Conservation (phyloP, 257 asterid species). For the Ehretia macrophylla region DNA sequence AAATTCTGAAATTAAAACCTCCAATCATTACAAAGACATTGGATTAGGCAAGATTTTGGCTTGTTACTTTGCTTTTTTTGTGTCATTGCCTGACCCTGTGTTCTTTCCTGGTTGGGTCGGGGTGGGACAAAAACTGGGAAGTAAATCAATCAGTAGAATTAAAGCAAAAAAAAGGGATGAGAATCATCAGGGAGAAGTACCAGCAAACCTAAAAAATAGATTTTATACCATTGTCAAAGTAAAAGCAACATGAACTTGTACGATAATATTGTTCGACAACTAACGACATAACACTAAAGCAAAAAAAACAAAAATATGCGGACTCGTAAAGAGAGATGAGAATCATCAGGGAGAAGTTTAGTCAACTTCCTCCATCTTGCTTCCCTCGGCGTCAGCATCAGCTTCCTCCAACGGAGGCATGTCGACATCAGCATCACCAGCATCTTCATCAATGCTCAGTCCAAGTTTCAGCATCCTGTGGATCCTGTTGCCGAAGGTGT, state of each 20-base stretch:
- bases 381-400: slow-evolving; percentile 56
- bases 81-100: too few species aligned
- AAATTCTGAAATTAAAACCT: too few species aligned
- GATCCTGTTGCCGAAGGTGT: slow-evolving; percentile 67
- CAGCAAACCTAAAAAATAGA: too few species aligned
- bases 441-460: slow-evolving; percentile 59
- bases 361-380: slow-evolving; percentile 73
- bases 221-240: not conserved
- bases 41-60: too few species aligned
- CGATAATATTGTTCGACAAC: not conserved
- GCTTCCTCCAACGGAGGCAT: slow-evolving; percentile 66
- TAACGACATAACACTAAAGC: not conserved
- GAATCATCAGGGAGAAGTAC: too few species aligned
- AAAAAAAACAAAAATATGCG: not conserved
- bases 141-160: too few species aligned
- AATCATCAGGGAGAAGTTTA: slow-evolving; percentile 5
- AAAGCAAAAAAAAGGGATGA: too few species aligned
- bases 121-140: too few species aligned
- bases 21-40: too few species aligned
- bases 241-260: not conserved
- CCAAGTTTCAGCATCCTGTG: slow-evolving; percentile 78
- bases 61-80: too few species aligned
- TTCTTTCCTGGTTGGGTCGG: too few species aligned
- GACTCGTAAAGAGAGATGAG: not conserved
- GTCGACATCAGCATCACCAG: slow-evolving; percentile 44